A percentile compares a stretch with the other conserved stretches of the same genome.
Conservation (phyloP, 495 filamentous ascomycete species). For the Jackrogersella minutella region DNA sequence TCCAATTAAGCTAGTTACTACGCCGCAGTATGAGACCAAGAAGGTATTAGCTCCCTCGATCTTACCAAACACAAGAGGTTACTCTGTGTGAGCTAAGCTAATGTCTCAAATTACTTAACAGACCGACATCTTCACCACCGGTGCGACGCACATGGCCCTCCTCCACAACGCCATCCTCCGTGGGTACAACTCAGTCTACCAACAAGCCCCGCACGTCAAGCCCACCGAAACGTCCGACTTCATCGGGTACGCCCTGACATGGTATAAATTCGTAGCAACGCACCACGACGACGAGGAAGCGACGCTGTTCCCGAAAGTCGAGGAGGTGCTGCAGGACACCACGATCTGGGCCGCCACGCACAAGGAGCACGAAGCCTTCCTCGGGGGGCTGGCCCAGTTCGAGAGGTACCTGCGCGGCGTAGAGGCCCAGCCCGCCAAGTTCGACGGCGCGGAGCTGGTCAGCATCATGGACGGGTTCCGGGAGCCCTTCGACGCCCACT, state of each 20-base stretch:
- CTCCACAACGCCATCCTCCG: conserved; percentile 67
- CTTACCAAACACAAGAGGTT: neutral
- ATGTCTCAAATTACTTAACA: neutral
- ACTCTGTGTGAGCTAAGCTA: conserved; percentile 1
- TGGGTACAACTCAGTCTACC: conserved; percentile 67
- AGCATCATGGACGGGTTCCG: conserved; percentile 58
- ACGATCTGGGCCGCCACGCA: conserved; percentile 57
- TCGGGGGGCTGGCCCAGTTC: conserved; percentile 57
- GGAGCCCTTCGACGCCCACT: conserved; percentile 58
- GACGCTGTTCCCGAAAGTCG: conserved; percentile 61
- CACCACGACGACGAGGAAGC: conserved; percentile 65
- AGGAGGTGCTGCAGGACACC: conserved; percentile 55
- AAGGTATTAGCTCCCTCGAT: conserved; percentile 40
- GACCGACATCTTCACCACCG: conserved; percentile 60
- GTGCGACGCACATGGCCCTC: conserved; percentile 66
- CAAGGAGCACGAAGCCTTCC: conserved; percentile 61
- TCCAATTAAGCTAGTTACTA: conserved; percentile 57
- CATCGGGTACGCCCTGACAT: conserved; percentile 59
- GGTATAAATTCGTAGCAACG: conserved; percentile 60
- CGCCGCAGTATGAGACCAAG: conserved; percentile 56
- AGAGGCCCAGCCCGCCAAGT: conserved; percentile 42
- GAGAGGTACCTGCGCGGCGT: conserved; percentile 55
- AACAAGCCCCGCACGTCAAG: conserved; percentile 54
- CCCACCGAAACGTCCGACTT: conserved; percentile 58
- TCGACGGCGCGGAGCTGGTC: conserved; percentile 54